Base-by-base conservation (phyloP, 345 rosid species). In the Clausena lansium region DNA sequence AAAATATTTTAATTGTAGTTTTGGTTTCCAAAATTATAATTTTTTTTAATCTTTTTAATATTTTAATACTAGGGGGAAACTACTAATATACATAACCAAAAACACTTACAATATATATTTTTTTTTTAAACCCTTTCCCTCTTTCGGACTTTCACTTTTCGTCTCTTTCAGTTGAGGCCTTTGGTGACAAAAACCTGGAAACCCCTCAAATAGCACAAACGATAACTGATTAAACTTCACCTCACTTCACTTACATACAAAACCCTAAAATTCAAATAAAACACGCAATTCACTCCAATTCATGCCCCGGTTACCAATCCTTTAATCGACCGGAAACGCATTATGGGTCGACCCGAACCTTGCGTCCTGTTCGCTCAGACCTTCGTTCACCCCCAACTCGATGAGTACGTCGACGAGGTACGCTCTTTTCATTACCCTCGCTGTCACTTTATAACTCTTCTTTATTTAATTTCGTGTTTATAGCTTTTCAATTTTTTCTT, bases 351-450 rank as follows among this genome's bases (percentile, higher is more conserved):
- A 74, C 94, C 99, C 25, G 98, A 93, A 79, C 95, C 99, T 36
- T 92, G 92, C 86, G 94, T 96, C 79, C 81, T 96, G 81, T 96
- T 94, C 81, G 84, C 98, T 50, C 99, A 92, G 89, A 92, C 94
- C 73, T 96, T 96, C 84, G 94, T 88, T 79, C 99, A 96, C 79
- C 91, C 98, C 57, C 97, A 94, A 41, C 88, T 96, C 81, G 98
- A 96, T 78, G 98, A 96, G 83, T 94, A 96, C 81, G 98, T 96
- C 32, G 99, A 94, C 78, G 99, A 96, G 97, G 99, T 92, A 81
- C 66, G 70, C 65, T 76, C 52, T 61, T 24, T 61, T 36, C 54
- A 2, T 47, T 24, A 28, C 74, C 6, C 6, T 73, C 36, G n/a
- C 54, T 7, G 24, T 76, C n/a, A 28, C 7, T 27, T 39, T 73